phyloP scores from a whole-genome alignment of 495 filamentous ascomycete genomes.

The Penicillium parvum region DNA sequence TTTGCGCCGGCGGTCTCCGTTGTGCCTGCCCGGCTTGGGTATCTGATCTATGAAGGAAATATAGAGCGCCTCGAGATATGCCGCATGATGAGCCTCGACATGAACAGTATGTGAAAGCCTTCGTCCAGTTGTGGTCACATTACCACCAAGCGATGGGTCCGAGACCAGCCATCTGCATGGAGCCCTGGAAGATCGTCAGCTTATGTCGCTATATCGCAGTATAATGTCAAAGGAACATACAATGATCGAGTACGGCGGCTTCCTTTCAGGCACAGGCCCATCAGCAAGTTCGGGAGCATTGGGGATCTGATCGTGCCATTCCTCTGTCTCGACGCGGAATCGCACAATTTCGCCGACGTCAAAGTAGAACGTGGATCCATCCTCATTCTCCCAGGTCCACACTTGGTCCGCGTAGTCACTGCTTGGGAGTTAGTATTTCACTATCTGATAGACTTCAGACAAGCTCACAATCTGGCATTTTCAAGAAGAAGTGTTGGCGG shows the following conservation, averaged over 20 bases:
- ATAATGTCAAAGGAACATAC: conserved; percentile 36
- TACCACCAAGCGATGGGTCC: conserved; percentile 51
- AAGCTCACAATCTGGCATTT: conserved; percentile 65
- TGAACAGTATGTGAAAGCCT: too few species aligned
- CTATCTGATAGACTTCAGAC: neutral
- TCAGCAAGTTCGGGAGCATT: conserved; percentile 53
- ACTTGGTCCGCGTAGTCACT: conserved; percentile 66
- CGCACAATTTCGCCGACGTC: conserved; percentile 85
- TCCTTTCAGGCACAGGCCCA: conserved; percentile 45
- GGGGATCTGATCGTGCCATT: conserved; percentile 84
- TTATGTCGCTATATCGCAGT: neutral
- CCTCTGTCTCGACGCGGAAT: conserved; percentile 75
- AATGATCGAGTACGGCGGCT: conserved; percentile 63
- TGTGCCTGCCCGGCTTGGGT: conserved; percentile 15
- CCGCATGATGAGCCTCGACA: too few species aligned
- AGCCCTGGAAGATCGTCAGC: conserved; percentile 35
- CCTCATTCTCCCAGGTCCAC: conserved; percentile 76
- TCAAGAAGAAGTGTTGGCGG: conserved; percentile 66
- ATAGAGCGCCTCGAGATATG: too few species aligned
- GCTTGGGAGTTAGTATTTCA: conserved; percentile 21
- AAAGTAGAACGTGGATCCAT: conserved; percentile 69
- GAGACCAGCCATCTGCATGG: conserved; percentile 50
- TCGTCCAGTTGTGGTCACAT: neutral
- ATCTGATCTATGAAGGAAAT: conserved; percentile 20
- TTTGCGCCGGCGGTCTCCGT: conserved; percentile 5